These are phyloP conservation scores for Fusarium neocosmosporiellum DNA, from an alignment of 2,329 filamentous ascomycete species.

Conservation along the genomic window DNA sequence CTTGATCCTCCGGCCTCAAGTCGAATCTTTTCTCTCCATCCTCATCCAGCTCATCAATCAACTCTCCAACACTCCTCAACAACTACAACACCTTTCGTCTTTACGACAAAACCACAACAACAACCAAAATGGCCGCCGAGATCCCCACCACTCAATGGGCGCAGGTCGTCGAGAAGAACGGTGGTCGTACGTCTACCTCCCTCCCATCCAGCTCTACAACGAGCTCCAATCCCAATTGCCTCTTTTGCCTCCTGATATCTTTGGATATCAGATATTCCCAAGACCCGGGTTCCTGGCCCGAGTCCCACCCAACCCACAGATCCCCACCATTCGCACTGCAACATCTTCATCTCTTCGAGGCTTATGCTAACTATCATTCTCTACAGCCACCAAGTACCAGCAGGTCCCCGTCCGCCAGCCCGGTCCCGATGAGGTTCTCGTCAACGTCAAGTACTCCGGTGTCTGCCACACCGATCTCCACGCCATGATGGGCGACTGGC, in stretches of 20 bases:
- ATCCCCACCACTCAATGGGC: conserved; percentile 92
- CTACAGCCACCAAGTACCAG: conserved; percentile 74
- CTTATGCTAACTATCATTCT: conserved; percentile 28
- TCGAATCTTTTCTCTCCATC: conserved; percentile 37
- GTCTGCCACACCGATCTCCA: conserved; percentile 89
- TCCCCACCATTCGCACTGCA: conserved; percentile 28
- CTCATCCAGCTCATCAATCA: conserved; percentile 45
- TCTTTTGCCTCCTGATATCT: conserved; percentile 15
- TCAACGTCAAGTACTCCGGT: conserved; percentile 91
- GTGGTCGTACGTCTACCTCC: conserved; percentile 66
- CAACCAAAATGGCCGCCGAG: conserved; percentile 49
- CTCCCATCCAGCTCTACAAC: background rate
- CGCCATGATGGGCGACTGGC: conserved; percentile 92
- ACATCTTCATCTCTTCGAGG: conserved; percentile 5
- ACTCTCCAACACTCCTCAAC: conserved; percentile 34
- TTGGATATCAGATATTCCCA: conserved; percentile 15
- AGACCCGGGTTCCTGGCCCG: conserved; percentile 4
- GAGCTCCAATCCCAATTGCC: conserved; percentile 12
- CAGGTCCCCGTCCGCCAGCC: conserved; percentile 85
- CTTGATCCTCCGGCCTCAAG: conserved; percentile 37
- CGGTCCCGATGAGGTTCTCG: conserved; percentile 88
- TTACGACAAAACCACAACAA: conserved; percentile 33
- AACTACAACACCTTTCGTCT: conserved; percentile 29
- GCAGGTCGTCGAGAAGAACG: conserved; percentile 86
- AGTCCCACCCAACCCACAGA: conserved; percentile 29